Conservation (phyloP, 2,329 filamentous ascomycete species). For the Sporothrix protearum region DNA sequence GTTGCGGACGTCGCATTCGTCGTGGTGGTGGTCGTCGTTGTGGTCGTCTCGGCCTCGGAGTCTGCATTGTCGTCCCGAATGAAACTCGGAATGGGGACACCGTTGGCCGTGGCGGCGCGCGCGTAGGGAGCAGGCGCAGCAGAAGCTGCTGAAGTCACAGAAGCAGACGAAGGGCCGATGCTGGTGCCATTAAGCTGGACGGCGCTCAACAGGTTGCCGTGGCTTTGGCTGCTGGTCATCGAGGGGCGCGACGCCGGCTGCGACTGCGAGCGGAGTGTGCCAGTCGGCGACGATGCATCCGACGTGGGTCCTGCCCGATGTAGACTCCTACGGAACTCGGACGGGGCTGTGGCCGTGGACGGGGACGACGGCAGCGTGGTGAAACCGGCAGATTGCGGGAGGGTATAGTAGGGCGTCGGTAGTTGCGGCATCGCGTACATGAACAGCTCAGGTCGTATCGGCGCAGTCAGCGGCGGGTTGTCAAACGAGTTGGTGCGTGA, state of each 20-base stretch:
- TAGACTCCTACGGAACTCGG: slow-evolving; percentile 56
- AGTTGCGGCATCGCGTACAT: slow-evolving; percentile 46
- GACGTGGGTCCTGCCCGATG: slow-evolving; percentile 52
- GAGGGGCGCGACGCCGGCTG: slow-evolving; percentile 55
- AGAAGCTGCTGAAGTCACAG: slow-evolving; percentile 22
- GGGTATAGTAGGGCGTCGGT: slow-evolving; percentile 44
- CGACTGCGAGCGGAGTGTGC: slow-evolving; percentile 62
- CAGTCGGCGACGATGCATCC: slow-evolving; percentile 49
- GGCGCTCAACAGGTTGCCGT: slow-evolving; percentile 21
- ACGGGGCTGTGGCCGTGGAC: slow-evolving; percentile 41
- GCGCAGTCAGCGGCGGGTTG: slow-evolving; percentile 56
- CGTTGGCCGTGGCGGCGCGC: slow-evolving; percentile 44
- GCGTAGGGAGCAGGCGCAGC: slow-evolving; percentile 35
- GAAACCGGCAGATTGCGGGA: slow-evolving; percentile 36
- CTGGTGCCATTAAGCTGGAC: slow-evolving; percentile 35
- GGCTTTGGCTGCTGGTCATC: slow-evolving; percentile 35
- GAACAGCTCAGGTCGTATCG: slow-evolving; percentile 56
- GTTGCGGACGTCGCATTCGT: slow-evolving; percentile 33
- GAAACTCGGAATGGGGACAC: slow-evolving; percentile 53
- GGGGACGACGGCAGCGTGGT: slow-evolving; percentile 57
- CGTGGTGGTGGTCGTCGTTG: background rate
- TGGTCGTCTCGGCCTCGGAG: slow-evolving; percentile 41
- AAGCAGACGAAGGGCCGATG: background rate
- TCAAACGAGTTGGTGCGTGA: slow-evolving; percentile 63
- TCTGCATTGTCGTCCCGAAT: slow-evolving; percentile 51